Percentiles rank a stretch among this genome's conserved stretches.
phyloP scores from a whole-genome alignment of 73 alveolate species.

The Stentor coeruleus region DNA sequence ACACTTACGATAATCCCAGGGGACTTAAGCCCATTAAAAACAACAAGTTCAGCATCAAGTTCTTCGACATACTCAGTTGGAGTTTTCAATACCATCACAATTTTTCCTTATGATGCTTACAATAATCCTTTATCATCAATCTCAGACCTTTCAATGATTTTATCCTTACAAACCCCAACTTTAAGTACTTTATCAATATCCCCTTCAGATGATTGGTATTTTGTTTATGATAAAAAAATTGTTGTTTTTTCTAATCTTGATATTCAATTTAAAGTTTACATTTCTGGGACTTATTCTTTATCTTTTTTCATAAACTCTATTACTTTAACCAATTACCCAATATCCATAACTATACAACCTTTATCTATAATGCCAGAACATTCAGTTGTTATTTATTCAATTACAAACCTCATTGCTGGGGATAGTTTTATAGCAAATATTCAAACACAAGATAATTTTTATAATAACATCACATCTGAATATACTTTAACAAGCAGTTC shows the following conservation, averaged over 20 bases:
- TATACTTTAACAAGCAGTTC: neutral
- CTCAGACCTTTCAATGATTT: neutral
- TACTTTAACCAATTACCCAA: neutral
- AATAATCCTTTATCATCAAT: neutral
- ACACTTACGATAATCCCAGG: constrained; percentile 23
- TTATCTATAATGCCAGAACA: neutral
- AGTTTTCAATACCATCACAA: neutral
- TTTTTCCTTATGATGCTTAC: neutral
- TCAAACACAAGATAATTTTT: neutral
- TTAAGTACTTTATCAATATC: neutral
- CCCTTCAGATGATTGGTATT: neutral
- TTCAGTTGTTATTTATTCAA: neutral
- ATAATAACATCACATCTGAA: neutral
- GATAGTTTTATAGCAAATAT: neutral
- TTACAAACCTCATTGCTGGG: neutral
- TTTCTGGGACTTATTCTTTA: neutral
- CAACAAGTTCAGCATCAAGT: neutral
- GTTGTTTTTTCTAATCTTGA: neutral
- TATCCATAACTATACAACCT: neutral
- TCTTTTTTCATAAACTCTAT: neutral
- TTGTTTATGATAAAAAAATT: too few relatives aligned
- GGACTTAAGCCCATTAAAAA: neutral
- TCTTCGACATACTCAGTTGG: neutral
- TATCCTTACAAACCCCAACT: neutral
- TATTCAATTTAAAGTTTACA: neutral